A percentile compares a stretch with the other conserved stretches of the same genome.
phyloP scores from a whole-genome alignment of 2,329 filamentous ascomycete species.

The Fusarium robinianum region DNA sequence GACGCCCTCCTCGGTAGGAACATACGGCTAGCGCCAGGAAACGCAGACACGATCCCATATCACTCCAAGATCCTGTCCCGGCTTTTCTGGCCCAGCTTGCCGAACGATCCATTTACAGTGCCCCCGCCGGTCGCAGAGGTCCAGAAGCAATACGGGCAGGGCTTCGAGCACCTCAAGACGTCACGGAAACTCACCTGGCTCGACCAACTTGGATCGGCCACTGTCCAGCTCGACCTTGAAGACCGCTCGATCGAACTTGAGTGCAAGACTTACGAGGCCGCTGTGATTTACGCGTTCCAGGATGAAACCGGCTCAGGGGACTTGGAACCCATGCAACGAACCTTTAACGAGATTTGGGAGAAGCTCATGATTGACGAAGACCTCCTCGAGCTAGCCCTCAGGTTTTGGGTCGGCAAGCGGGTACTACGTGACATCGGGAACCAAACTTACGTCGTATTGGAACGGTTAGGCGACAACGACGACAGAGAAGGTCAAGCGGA shows the following conservation, averaged over 20 bases:
- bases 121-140: constrained; percentile 62
- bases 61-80: constrained; percentile 88
- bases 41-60: constrained; percentile 48
- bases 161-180: constrained; percentile 80
- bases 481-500: constrained; percentile 38
- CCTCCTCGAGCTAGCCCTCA: constrained; percentile 68
- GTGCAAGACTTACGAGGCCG: constrained; percentile 83
- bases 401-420: constrained; percentile 71
- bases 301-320: constrained; percentile 45
- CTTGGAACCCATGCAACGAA: constrained; percentile 45
- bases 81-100: constrained; percentile 88
- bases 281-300: constrained; percentile 84
- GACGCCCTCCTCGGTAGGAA: constrained; percentile 67
- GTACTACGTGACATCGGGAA: constrained; percentile 63
- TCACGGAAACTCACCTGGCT: constrained; percentile 89
- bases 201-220: constrained; percentile 77
- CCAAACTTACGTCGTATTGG: constrained; percentile 69
- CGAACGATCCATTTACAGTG: constrained; percentile 69
- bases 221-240: constrained; percentile 78
- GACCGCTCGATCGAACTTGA: constrained; percentile 76
- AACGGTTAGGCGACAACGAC: constrained; percentile 56
- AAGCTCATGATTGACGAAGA: constrained; percentile 73
- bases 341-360: constrained; percentile 58
- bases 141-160: constrained; percentile 72
- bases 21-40: constrained; percentile 24